Percentiles rank a stretch among this genome's conserved stretches.
phyloP scores from a whole-genome alignment of 495 filamentous ascomycete species.

The Jackrogersella minutella region DNA sequence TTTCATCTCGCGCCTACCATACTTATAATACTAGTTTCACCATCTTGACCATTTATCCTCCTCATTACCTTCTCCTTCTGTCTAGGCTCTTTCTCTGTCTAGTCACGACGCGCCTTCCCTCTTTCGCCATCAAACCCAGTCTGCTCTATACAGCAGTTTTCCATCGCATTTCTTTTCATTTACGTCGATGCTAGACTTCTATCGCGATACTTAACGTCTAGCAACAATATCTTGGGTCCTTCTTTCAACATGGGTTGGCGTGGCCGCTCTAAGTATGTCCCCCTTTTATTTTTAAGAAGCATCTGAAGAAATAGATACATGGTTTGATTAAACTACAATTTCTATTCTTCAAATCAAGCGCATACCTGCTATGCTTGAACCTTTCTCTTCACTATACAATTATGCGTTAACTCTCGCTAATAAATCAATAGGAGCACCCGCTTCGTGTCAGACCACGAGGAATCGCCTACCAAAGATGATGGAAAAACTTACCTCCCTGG shows the following conservation, averaged over 20 bases:
- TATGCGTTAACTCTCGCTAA: slow-evolving; percentile 18
- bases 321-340: neutral
- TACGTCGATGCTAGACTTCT: too few relatives aligned
- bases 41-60: too few relatives aligned
- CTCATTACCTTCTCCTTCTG: neutral
- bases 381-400: neutral
- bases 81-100: too few relatives aligned
- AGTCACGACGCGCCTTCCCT: too few relatives aligned
- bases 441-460: neutral
- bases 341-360: neutral
- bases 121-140: too few relatives aligned
- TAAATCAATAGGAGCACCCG: slow-evolving; percentile 20
- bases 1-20: too few relatives aligned
- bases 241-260: neutral
- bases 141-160: neutral
- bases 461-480: neutral
- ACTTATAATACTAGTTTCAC: too few relatives aligned
- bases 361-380: neutral
- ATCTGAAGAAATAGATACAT: too few relatives aligned
- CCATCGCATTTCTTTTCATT: neutral
- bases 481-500: slow-evolving; percentile 19
- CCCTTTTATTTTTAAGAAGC: too few relatives aligned
- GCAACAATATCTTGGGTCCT: neutral
- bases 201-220: too few relatives aligned
- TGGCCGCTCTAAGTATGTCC: too few relatives aligned